Evolutionary conservation across 2,329 filamentous ascomycete genomes (phyloP), one percentile per base, ranked within the genome.

Genomic region (Stemphylium lycopersici): DNA sequence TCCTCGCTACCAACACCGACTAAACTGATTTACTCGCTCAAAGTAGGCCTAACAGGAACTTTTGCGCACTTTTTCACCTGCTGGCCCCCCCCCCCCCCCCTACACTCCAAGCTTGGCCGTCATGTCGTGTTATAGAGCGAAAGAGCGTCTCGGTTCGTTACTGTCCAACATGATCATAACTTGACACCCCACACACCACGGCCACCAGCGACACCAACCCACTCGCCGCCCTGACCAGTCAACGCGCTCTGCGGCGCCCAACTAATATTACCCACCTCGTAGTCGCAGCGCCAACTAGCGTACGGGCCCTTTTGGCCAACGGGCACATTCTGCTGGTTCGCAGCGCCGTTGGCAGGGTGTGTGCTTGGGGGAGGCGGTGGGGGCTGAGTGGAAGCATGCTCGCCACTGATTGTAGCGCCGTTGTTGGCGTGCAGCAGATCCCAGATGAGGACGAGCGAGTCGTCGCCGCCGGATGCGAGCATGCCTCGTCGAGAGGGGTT

Each of bases 361-460:
- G 65, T 53, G 26, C 56, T 62, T 12, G 66, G 48, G 36, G 62
- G 68, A 63, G 71, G 40, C 11, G 42, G 53, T 40, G 70, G 60
- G 38, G 67, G 59, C 24, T 60, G 63, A 41, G 60, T 53, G 63
- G 69, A 55, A 67, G 70, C 52, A 54, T 72, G 72, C 39, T 73
- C 71, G 63, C 77, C 73, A 58, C 82, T 76, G 67, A 74, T 81
- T 61, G 75, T 78, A 70, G 76, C 79, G 10, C 79, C 77, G 53
- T 83, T 83, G 48, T 81, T 78, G 38, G 83, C 83, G 67, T 90
- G 93, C 61, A 97, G 83, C 8, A 99, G 81, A 75, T 99, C 95
- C 95, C 95, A 99, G 13, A 97, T 83, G 29, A 98, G 82, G 2
- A 98, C 93, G 63, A 95, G 85, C 60, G 87, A 93, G 75, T 99